Evolutionary conservation across 495 filamentous ascomycete species (phyloP), one percentile per base, ranked within the genome.

Genomic region (Daldinia concentrica): DNA sequence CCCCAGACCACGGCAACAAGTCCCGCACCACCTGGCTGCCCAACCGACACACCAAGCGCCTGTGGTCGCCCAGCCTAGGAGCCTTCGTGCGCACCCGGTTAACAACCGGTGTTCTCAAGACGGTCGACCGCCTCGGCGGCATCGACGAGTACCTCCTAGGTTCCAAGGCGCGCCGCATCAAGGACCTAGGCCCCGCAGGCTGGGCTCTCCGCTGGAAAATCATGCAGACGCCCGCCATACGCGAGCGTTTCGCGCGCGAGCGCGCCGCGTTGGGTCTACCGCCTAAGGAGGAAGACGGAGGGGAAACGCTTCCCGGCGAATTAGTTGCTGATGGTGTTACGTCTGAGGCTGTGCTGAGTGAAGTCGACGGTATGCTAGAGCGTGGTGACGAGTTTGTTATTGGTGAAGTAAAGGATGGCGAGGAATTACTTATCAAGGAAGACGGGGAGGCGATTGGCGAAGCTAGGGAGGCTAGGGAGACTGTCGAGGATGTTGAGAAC

Each of bases 81-180:
- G 79, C 86, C 62, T 85, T 86, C 51, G 80, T 99, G 11, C 88
- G 88, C 73, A 85, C 96, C 37, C 88, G 91, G 72, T 83, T 98
- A 56, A 94, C 91, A 2, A 85, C 91, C 60, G 84, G 88, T 48
- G 92, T 93, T 8, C 79, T 99, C 73, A 85, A 92, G 78, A 98
- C 94, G 45, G 92, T 99, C 71, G 87, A 93, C 76, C 97, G 94
- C 74, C 84, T 87, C 12, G 95, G 95, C 29, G 93, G 95, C 22
- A 81, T 99, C 68, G 95, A 99, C 80, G 89, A 92, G 66, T 99
- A 99, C 80, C 82, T 99, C 32, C 81, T 97, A 5, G 91, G 91
- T 48, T 85, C 87, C 74, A 92, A 90, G 77, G 78, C 89, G 12
- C 86, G 80, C 36, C 84, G 96, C 63, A 83, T 98, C 50, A 92